A percentile compares a stretch with the other conserved stretches of the same genome.
phyloP scores from a whole-genome alignment of 306 rosid genomes.

The Vicia villosa region DNA sequence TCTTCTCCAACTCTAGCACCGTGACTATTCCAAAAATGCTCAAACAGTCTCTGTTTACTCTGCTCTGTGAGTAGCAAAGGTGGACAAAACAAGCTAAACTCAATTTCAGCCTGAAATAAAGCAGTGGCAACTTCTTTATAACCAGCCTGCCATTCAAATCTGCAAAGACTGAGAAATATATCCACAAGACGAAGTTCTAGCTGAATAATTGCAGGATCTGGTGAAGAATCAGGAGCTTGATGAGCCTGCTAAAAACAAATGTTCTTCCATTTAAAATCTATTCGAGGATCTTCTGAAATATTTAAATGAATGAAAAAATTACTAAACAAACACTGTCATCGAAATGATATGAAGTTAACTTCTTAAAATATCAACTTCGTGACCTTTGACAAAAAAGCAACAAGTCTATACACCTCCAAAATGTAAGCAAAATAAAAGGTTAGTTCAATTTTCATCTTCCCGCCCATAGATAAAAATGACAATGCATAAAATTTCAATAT shows the following conservation, averaged over 20 bases:
- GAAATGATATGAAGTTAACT: conserved; percentile 20
- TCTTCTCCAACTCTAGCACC: conserved; percentile 96
- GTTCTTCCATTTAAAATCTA: conserved; percentile 13
- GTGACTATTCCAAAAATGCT: conserved; percentile 80
- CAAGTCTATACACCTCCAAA: conserved; percentile 32
- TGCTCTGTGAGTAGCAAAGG: conserved; percentile 77
- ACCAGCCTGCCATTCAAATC: conserved; percentile 97
- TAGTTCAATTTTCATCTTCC: conserved; percentile 18
- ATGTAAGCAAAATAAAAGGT: conserved; percentile 27
- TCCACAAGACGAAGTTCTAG: conserved; percentile 92
- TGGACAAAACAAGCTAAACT: conserved; percentile 89
- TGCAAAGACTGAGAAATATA: conserved; percentile 82
- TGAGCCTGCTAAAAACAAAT: conserved; percentile 52
- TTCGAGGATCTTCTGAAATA: conserved; percentile 10
- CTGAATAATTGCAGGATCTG: conserved; percentile 62
- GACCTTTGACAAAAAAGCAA: conserved; percentile 25
- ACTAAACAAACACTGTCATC: conserved; percentile 10
- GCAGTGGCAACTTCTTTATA: conserved; percentile 87
- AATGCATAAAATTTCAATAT: conserved; percentile 21
- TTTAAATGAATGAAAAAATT: conserved; percentile 3
- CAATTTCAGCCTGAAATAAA: conserved; percentile 95
- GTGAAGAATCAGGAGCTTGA: conserved; percentile 48
- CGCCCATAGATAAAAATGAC: conserved; percentile 9
- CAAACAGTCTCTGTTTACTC: conserved; percentile 78
- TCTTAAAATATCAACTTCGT: conserved; percentile 32